These are phyloP conservation scores for Curvularia lunata DNA, from an alignment of 2,329 filamentous ascomycete genomes.

Conservation along the genomic window DNA sequence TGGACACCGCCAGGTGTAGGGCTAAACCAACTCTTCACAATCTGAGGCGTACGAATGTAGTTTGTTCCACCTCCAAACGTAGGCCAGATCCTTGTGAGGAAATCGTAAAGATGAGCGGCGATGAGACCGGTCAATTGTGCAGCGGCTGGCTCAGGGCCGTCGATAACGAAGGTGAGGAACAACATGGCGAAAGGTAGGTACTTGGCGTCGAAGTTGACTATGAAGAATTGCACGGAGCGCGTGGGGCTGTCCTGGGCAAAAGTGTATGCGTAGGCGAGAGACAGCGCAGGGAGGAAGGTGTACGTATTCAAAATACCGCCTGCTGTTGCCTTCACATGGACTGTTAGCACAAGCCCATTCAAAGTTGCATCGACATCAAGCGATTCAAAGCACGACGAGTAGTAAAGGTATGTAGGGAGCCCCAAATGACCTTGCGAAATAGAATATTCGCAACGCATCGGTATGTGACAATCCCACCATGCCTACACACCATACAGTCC, in stretches of 20 bases:
- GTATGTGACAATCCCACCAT: conserved; percentile 61
- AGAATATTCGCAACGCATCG: conserved; percentile 61
- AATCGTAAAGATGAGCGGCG: conserved; percentile 89
- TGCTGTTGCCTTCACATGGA: conserved; percentile 57
- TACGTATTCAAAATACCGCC: conserved; percentile 59
- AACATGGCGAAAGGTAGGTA: conserved; percentile 83
- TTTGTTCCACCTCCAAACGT: conserved; percentile 85
- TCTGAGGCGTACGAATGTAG: conserved; percentile 73
- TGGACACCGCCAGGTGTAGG: conserved; percentile 52
- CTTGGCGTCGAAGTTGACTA: conserved; percentile 83
- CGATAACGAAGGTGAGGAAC: conserved; percentile 72
- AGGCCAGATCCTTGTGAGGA: conserved; percentile 85
- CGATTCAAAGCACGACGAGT: conserved; percentile 10
- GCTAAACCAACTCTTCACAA: conserved; percentile 72
- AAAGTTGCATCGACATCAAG: conserved; percentile 11
- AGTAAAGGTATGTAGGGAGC: conserved; percentile 65
- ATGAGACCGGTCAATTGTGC: conserved; percentile 78
- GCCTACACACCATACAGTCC: conserved; percentile 56
- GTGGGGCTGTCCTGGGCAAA: conserved; percentile 85
- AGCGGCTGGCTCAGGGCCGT: conserved; percentile 63
- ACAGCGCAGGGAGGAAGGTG: conserved; percentile 66
- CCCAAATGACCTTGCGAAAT: conserved; percentile 63
- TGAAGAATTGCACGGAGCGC: conserved; percentile 75
- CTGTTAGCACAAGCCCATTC: conserved; percentile 37
- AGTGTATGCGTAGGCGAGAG: conserved; percentile 83